A percentile compares a stretch with the other conserved stretches of the same genome.
These are phyloP conservation scores for Tuber microsphaerosporum DNA, from an alignment of 495 filamentous ascomycete species.

Conservation along the genomic window DNA sequence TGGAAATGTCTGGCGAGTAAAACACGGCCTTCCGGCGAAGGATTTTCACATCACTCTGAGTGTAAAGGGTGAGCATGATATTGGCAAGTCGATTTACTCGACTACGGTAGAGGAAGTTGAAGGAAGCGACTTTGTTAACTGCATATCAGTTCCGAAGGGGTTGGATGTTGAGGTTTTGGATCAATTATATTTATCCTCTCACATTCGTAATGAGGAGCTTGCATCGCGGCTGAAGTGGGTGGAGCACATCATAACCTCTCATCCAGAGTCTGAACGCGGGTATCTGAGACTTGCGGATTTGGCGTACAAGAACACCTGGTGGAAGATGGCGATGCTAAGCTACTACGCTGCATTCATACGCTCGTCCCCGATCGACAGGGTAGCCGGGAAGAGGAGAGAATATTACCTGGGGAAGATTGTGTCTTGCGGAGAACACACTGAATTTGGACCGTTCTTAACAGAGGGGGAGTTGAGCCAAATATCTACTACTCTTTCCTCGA, in stretches of 20 bases:
- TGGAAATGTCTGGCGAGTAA: slow-evolving; percentile 15
- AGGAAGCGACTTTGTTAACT: not conserved
- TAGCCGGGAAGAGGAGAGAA: slow-evolving; percentile 2
- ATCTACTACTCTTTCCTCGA: not conserved
- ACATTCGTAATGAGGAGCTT: slow-evolving; percentile 2
- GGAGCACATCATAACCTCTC: not conserved
- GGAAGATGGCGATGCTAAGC: slow-evolving; percentile 15
- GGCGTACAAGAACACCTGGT: not conserved
- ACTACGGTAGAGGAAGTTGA: not conserved
- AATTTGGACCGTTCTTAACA: slow-evolving; percentile 11
- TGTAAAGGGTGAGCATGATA: not conserved
- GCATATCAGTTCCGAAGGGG: not conserved
- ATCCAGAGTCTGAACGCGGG: slow-evolving; percentile 16
- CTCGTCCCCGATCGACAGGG: not conserved
- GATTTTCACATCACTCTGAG: slow-evolving; percentile 17
- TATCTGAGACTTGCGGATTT: slow-evolving; percentile 18
- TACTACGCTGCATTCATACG: slow-evolving; percentile 6
- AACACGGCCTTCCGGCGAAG: slow-evolving; percentile 8
- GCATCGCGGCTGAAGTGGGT: slow-evolving; percentile 4
- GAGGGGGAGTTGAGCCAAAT: not conserved
- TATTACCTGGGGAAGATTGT: slow-evolving; percentile 14
- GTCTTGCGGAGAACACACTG: slow-evolving; percentile 13
- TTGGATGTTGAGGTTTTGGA: slow-evolving; percentile 15
- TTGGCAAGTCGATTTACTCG: slow-evolving; percentile 14
- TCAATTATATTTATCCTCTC: slow-evolving; percentile 9